These are phyloP conservation scores for Colletotrichum shisoi DNA, from an alignment of 2,329 filamentous ascomycete species.

Conservation along the genomic window DNA sequence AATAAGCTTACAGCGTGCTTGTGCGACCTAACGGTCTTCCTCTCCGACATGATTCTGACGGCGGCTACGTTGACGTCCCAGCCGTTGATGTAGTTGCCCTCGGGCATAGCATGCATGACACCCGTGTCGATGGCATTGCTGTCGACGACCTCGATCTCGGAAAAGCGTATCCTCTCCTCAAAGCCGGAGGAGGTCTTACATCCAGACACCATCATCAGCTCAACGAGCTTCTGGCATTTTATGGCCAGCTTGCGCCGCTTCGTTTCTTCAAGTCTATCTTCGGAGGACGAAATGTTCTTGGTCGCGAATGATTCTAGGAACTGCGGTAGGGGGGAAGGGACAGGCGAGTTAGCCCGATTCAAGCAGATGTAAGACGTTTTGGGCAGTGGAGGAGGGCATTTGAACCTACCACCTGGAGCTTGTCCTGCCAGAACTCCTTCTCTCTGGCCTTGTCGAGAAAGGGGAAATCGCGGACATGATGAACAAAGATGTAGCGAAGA, in stretches of 20 bases:
- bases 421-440: conserved; percentile 99
- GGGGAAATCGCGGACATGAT: conserved; percentile 96
- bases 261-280: conserved; percentile 94
- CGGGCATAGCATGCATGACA: conserved; percentile 83
- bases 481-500: conserved; percentile 94
- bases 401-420: conserved; percentile 82
- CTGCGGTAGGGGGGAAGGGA: conserved; percentile 53
- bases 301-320: conserved; percentile 97
- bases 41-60: conserved; percentile 80
- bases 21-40: conserved; percentile 87
- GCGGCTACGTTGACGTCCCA: conserved; percentile 97
- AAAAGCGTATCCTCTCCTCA: conserved; percentile 95
- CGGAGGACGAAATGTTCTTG: conserved; percentile 96
- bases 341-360: conserved; percentile 28
- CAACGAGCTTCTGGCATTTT: conserved; percentile 94
- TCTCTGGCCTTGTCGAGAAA: conserved; percentile 96
- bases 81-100: conserved; percentile 90
- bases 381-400: conserved; percentile 3
- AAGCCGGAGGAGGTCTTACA: conserved; percentile 95
- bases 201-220: conserved; percentile 99
- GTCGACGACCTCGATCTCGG: conserved; percentile 96
- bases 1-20: conserved; percentile 80
- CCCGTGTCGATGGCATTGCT: conserved; percentile 91
- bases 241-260: conserved; percentile 90
- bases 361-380: conserved; percentile 6